Percentiles rank a stretch among this genome's conserved stretches.
Evolutionary conservation across 129 eudicot genomes (phyloP).

Genomic region (Helianthus annuus): DNA sequence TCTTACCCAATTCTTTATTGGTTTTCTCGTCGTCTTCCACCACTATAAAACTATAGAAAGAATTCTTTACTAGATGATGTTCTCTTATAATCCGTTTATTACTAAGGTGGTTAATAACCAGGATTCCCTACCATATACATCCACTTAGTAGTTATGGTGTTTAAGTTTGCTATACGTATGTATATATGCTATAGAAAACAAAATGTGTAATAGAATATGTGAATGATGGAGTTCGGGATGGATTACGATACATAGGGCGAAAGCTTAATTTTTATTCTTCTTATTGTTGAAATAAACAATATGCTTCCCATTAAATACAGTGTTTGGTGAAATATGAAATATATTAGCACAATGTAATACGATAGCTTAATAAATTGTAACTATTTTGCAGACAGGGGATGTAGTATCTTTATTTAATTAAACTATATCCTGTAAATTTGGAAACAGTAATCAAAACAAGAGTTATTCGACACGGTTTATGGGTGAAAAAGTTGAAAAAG

Average conservation of each 20-base stretch:
- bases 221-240: background rate
- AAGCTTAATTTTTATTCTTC: background rate
- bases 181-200: background rate
- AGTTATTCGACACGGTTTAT: background rate
- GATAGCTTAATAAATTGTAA: background rate
- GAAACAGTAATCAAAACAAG: background rate
- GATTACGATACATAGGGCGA: conserved; percentile 1
- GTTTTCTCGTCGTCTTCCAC: background rate
- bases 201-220: background rate
- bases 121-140: background rate
- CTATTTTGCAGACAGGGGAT: background rate
- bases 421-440: background rate
- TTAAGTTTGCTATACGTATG: background rate
- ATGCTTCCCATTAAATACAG: background rate
- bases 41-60: conserved; percentile 5
- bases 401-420: background rate
- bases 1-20: background rate
- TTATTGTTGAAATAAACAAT: background rate
- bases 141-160: conserved; percentile 2
- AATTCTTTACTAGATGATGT: conserved; percentile 7
- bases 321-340: background rate
- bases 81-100: background rate
- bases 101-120: conserved; percentile 1
- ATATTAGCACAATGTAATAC: background rate
- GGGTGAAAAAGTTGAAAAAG: background rate